A percentile compares a stretch with the other conserved stretches of the same genome.
phyloP scores from a whole-genome alignment of 1,284 basidiomycete genomes.

The Sanghuangporus sanghuang region DNA sequence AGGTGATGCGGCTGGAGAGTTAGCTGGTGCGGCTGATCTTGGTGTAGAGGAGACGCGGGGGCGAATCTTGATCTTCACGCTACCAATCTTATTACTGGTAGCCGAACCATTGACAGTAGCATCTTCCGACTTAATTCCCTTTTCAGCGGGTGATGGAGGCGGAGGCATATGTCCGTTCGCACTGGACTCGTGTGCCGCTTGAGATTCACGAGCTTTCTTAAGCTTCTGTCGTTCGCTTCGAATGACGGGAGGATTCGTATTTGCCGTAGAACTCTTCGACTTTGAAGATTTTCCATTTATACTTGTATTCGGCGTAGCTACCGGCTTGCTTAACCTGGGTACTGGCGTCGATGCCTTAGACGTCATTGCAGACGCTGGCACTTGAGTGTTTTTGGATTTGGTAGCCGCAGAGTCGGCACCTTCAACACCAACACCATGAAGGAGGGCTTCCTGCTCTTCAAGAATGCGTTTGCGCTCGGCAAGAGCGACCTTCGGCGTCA shows the following conservation, averaged over 20 bases:
- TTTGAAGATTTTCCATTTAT: constrained; percentile 6
- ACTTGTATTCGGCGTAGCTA: background rate
- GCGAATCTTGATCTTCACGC: constrained; percentile 12
- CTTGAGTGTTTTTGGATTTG: constrained; percentile 34
- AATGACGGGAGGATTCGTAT: background rate
- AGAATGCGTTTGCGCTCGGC: constrained; percentile 44
- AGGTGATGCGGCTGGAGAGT: background rate
- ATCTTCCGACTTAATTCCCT: background rate
- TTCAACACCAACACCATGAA: constrained; percentile 26
- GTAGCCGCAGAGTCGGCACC: constrained; percentile 51
- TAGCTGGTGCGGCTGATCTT: background rate
- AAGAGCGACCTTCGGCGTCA: constrained; percentile 54
- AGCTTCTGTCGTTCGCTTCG: constrained; percentile 9
- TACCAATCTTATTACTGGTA: background rate
- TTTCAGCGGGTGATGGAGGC: background rate
- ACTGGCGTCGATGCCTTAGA: constrained; percentile 22
- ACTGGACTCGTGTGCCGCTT: background rate
- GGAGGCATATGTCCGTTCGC: background rate
- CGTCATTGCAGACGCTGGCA: constrained; percentile 16
- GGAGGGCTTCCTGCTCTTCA: constrained; percentile 2
- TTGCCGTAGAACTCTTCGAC: background rate
- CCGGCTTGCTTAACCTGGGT: constrained; percentile 16
- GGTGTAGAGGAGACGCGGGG: background rate
- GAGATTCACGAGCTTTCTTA: constrained; percentile 4
- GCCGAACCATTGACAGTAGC: background rate